Evolutionary conservation across 2,329 filamentous ascomycete species (phyloP).

Genomic region (Colletotrichum nymphaeae): DNA sequence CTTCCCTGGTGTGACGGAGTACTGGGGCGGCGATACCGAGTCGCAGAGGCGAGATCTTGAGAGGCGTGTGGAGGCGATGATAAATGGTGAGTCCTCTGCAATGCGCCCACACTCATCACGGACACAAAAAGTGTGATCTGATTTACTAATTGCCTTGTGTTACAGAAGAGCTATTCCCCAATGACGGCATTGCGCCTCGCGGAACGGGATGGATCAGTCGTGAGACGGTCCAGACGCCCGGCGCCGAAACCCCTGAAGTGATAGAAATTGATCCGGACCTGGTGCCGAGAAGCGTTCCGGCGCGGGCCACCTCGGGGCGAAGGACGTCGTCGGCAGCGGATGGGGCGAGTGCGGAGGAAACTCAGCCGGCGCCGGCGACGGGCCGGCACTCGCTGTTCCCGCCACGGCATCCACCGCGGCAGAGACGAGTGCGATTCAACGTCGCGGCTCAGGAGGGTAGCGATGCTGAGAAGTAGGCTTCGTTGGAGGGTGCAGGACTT

Average conservation of each 20-base stretch:
- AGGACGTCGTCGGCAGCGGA: background rate
- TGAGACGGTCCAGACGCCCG: background rate
- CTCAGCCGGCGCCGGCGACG: background rate
- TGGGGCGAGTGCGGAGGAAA: background rate
- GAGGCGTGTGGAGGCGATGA: slow-evolving; percentile 16
- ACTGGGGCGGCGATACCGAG: slow-evolving; percentile 45
- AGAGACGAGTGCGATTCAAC: background rate
- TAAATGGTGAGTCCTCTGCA: slow-evolving; percentile 35
- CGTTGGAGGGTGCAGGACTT: background rate
- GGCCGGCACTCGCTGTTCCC: background rate
- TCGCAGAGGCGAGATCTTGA: slow-evolving; percentile 43
- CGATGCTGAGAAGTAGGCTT: background rate
- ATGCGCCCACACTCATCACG: too few species aligned
- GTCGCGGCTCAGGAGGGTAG: background rate
- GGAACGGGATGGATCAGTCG: background rate
- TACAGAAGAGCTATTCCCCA: background rate
- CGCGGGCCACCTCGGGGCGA: background rate
- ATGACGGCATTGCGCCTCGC: slow-evolving; percentile 15
- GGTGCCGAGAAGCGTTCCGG: slow-evolving; percentile 25
- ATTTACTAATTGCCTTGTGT: background rate
- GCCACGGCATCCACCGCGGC: background rate
- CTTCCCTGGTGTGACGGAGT: slow-evolving; percentile 39
- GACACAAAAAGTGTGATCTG: too few species aligned
- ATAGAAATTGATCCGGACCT: slow-evolving; percentile 2
- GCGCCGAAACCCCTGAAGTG: background rate